Evolutionary conservation across 2,329 filamentous ascomycete genomes (phyloP), one percentile per base, ranked within the genome.

Genomic region (Coniochaeta sp.): DNA sequence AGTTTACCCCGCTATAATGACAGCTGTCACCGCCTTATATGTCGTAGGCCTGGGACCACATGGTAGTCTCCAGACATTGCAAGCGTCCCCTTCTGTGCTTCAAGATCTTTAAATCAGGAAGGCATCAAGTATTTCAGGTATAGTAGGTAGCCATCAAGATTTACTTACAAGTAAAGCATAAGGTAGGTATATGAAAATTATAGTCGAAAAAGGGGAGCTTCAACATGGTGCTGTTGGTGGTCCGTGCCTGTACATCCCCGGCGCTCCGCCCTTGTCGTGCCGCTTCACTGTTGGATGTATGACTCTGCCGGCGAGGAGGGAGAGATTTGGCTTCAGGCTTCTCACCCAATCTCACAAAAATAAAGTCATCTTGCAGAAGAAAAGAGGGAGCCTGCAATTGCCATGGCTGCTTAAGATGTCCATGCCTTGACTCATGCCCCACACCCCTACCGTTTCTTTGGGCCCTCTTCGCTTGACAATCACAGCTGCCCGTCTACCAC

Each of bases 1-100:
- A n/a, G 18, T 6, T 3, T 28, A 48, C 45, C 45, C 45, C 45
- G 28, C 45, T 31, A 48, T 48, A 48, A 31, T 48, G 45, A 48
- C 45, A 14, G 45, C n/a, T 18, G 26, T 14, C 28, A 48, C 45
- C 45, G 45, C 45, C 45, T 20, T 28, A 5, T 6, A 10, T 24
- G 26, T 16, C 22, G 27, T 47, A 28, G 24, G 42, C 22, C 42
- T 28, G 24, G 42, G 28, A 30, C 7, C 35, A 12, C 18, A 40
- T 10, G 16, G 13, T 24, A 42, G 7, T 26, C 27, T 30, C 6
- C 27, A n/a, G n/a, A n/a, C n/a, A n/a, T n/a, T n/a, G n/a, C n/a
- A n/a, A n/a, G n/a, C n/a, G n/a, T n/a, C n/a, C n/a, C n/a, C n/a
- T n/a, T n/a, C n/a, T n/a, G n/a, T n/a, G n/a, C n/a, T n/a, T n/a